Evolutionary conservation across 2,329 filamentous ascomycete species (phyloP), one percentile per base, ranked within the genome.

Genomic region (Cordyceps fumosorosea): DNA sequence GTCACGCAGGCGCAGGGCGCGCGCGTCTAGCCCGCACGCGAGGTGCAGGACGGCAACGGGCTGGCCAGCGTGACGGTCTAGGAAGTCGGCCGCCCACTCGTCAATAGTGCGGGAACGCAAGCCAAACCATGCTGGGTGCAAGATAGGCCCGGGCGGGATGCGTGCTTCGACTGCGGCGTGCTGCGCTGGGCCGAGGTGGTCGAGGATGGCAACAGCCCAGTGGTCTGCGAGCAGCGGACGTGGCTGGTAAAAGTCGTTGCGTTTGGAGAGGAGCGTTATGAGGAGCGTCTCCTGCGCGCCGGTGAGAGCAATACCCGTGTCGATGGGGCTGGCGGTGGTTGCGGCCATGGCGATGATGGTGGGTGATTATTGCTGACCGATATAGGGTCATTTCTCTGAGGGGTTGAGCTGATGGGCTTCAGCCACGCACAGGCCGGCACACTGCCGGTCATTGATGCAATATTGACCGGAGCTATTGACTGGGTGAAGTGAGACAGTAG

Each of bases 11-110:
- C 71, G 65, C 62, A 69, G 67, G 11, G 66, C 68, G 32, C 72
- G 69, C 37, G 67, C 67, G 54, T 74, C 71, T 12, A 74, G 64
- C 6, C 72, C 72, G 48, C 71, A 73, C 5, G 69, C 72, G 11
- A 73, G 63, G 22, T 73, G 70, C 3, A 74, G 37, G 8, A 74
- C 69, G 2, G 72, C 72, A 3, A 67, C 67, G 8, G 64, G 58
- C 1, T 65, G 64, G 20, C 40, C 32, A 3, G 8, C 2, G 48
- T 72, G 65, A 14, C 52, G 48, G 0, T 61, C 56, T 7, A 74
- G 64, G 37, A 74, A 74, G 10, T 64, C 66, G 6, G 64, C 22
- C 1, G 68, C 63, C 69, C 68, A 71, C n/a, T 22, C 24, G 7
- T 60, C 58, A 3, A 60, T 47, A n/a, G 26, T 20, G 51, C 51